phyloP scores from a whole-genome alignment of 305 asterid species.

The Rubia peregrina region DNA sequence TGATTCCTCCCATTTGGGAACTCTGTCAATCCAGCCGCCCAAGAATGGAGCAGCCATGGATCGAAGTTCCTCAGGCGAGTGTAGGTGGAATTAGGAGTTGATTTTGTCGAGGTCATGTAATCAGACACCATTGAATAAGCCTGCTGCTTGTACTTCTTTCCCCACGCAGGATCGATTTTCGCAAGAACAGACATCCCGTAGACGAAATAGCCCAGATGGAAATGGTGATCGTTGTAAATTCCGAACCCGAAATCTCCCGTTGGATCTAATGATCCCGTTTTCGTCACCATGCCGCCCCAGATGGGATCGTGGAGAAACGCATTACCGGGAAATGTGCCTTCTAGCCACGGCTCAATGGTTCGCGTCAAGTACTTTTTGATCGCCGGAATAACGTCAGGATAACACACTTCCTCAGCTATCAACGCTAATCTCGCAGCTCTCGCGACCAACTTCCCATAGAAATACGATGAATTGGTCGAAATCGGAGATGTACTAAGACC shows the following conservation, averaged over 20 bases:
- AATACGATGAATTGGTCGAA: slow-evolving; percentile 62
- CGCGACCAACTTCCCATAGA: slow-evolving; percentile 66
- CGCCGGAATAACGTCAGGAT: slow-evolving; percentile 50
- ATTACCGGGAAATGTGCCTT: slow-evolving; percentile 57
- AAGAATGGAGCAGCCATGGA: slow-evolving; percentile 67
- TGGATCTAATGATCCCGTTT: slow-evolving; percentile 62
- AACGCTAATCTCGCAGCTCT: slow-evolving; percentile 77
- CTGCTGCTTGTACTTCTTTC: slow-evolving; percentile 50
- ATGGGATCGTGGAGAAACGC: slow-evolving; percentile 60
- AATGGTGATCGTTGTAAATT: slow-evolving; percentile 78
- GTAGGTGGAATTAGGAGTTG: slow-evolving; percentile 32
- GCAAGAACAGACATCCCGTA: slow-evolving; percentile 74
- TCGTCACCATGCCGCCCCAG: slow-evolving; percentile 84
- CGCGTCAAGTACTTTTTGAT: slow-evolving; percentile 56
- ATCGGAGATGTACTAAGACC: slow-evolving; percentile 38
- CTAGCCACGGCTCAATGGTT: slow-evolving; percentile 72
- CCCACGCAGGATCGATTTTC: slow-evolving; percentile 72
- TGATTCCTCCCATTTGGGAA: slow-evolving; percentile 80
- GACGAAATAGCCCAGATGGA: slow-evolving; percentile 68
- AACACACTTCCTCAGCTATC: slow-evolving; percentile 69
- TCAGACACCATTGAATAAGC: slow-evolving; percentile 77
- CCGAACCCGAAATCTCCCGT: slow-evolving; percentile 90
- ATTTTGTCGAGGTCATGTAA: slow-evolving; percentile 51
- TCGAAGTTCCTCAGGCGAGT: slow-evolving; percentile 71
- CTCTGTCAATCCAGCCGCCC: slow-evolving; percentile 83